phyloP scores from a whole-genome alignment of 2,329 filamentous ascomycete genomes.

The Xylaria polymorpha region DNA sequence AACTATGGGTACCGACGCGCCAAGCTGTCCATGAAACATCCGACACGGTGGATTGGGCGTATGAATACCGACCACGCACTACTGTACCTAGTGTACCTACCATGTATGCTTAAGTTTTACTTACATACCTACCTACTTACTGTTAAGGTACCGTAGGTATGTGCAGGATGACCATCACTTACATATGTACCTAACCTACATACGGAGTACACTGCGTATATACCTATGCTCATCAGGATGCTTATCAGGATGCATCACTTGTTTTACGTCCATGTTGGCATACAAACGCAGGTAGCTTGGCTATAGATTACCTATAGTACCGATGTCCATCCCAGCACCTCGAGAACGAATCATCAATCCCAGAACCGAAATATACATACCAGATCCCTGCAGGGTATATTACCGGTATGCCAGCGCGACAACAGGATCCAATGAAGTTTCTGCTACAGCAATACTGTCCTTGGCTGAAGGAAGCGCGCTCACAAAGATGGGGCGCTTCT shows the following conservation, averaged over 20 bases:
- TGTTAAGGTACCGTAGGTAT: background rate
- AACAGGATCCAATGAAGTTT: background rate
- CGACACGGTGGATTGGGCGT: conserved; percentile 9
- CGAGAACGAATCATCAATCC: background rate
- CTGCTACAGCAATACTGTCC: background rate
- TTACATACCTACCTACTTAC: background rate
- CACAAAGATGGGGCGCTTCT: background rate
- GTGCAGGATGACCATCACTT: conserved; percentile 1
- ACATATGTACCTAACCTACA: no score
- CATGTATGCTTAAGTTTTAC: no score
- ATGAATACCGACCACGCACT: conserved; percentile 10
- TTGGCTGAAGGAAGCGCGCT: background rate
- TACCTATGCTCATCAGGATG: background rate
- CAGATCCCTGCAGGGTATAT: background rate
- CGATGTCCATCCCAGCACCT: background rate
- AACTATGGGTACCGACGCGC: conserved; percentile 18
- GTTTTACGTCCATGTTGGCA: background rate
- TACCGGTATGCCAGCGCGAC: conserved; percentile 6
- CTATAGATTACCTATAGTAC: no score
- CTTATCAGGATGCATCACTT: background rate
- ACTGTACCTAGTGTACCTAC: no score
- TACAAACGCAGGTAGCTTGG: no score
- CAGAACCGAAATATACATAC: background rate
- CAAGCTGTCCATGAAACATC: conserved; percentile 33
- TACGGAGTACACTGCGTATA: background rate